Evolutionary conservation across 108 stramenopile species (phyloP).

Genomic region (Cyclotella sp.): DNA sequence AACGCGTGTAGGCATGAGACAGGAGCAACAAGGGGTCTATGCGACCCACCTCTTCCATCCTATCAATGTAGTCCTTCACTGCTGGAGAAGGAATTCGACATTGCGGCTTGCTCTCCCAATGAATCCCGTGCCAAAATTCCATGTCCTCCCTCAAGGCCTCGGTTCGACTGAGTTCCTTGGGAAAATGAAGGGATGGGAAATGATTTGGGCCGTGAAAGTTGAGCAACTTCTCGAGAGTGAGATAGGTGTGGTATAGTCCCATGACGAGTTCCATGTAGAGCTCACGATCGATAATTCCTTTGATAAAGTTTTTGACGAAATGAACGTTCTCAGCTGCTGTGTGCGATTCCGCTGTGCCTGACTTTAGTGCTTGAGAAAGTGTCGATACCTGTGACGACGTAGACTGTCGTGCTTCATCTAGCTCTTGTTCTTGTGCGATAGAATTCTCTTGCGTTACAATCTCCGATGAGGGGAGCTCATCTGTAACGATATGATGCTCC

Average conservation of each 20-base stretch:
- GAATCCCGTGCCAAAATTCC: constrained; percentile 75
- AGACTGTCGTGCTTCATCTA: not conserved
- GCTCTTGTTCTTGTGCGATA: not conserved
- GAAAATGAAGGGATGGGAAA: constrained; percentile 79
- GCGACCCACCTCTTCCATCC: constrained; percentile 62
- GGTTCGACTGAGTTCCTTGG: constrained; percentile 67
- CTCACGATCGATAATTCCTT: constrained; percentile 77
- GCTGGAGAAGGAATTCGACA: constrained; percentile 64
- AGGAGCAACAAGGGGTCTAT: constrained; percentile 76
- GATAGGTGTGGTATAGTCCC: constrained; percentile 78
- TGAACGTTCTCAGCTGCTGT: constrained; percentile 88
- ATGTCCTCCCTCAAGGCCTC: constrained; percentile 71
- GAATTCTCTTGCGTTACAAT: not conserved
- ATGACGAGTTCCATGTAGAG: constrained; percentile 68
- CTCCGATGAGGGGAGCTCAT: not conserved
- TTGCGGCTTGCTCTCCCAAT: constrained; percentile 32
- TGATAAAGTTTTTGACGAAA: constrained; percentile 89
- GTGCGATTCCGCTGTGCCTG: constrained; percentile 82
- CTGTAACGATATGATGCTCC: not conserved
- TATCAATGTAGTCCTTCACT: constrained; percentile 76
- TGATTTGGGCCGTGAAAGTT: constrained; percentile 64
- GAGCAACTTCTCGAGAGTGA: constrained; percentile 66
- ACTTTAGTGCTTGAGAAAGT: constrained; percentile 78
- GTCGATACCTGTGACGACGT: constrained; percentile 14
- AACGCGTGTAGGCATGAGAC: constrained; percentile 90